Conservation (phyloP, 495 filamentous ascomycete genomes). For the Ascobolus immersus region DNA sequence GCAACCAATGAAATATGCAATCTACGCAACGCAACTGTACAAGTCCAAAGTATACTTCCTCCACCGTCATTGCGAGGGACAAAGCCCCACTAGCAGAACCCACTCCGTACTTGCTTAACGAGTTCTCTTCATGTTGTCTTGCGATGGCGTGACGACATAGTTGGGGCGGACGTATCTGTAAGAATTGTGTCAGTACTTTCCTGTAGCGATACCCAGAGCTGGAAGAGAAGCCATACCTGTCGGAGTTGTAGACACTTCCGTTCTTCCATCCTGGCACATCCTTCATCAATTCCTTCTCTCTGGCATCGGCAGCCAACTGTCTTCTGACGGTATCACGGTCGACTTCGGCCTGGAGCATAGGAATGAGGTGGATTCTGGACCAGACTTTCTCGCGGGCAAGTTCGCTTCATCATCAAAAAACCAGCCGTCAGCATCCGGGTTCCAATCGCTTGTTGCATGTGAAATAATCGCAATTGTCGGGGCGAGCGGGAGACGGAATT, state of each 20-base stretch:
- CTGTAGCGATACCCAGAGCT: not conserved
- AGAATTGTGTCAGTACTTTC: not conserved
- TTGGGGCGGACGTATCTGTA: conserved; percentile 10
- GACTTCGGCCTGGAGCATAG: conserved; percentile 78
- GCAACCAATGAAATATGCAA: too few relatives aligned
- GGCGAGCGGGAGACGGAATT: not conserved
- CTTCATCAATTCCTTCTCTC: conserved; percentile 74
- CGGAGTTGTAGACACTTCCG: conserved; percentile 56
- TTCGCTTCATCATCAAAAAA: conserved; percentile 32
- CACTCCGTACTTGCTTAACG: too few relatives aligned
- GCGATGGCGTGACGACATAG: conserved; percentile 6
- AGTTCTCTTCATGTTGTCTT: too few relatives aligned
- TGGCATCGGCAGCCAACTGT: conserved; percentile 56
- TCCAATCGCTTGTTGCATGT: not conserved
- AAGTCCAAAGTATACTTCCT: too few relatives aligned
- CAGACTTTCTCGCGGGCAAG: conserved; percentile 93
- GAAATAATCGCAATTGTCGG: not conserved
- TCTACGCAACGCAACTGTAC: too few relatives aligned
- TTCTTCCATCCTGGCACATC: conserved; percentile 31
- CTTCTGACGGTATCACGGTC: conserved; percentile 80
- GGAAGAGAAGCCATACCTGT: conserved; percentile 31
- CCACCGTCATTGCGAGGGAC: too few relatives aligned
- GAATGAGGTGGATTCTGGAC: conserved; percentile 76
- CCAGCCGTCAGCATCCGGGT: conserved; percentile 1
- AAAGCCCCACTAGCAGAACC: too few relatives aligned